Conservation (phyloP, 495 filamentous ascomycete species). For the Penicillium dipodomyicola region DNA sequence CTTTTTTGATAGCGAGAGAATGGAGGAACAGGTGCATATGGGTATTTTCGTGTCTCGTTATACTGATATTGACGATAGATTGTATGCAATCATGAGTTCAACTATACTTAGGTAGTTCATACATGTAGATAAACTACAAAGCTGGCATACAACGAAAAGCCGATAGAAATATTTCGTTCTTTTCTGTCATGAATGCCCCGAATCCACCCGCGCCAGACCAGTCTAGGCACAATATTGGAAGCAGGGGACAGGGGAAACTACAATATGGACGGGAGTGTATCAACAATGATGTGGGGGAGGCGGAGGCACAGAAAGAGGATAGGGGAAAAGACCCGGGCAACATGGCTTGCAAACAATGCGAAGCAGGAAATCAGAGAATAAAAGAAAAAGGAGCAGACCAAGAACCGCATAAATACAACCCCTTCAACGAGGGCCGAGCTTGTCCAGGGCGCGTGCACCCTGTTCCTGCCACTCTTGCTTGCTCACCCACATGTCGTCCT, state of each 20-base stretch:
- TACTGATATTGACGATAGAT: background rate
- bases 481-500: conserved; percentile 97
- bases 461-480: conserved; percentile 97
- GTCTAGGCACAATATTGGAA: conserved; percentile 30
- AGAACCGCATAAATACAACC: conserved; percentile 27
- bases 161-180: conserved; percentile 23
- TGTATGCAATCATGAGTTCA: background rate
- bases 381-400: conserved; percentile 16
- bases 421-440: conserved; percentile 74
- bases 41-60: background rate
- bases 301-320: conserved; percentile 1
- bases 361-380: conserved; percentile 17
- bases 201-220: conserved; percentile 28
- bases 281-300: conserved; percentile 18
- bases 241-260: conserved; percentile 20
- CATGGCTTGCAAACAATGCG: conserved; percentile 29
- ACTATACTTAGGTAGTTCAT: background rate
- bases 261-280: conserved; percentile 26
- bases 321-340: conserved; percentile 10
- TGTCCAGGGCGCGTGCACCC: conserved; percentile 80
- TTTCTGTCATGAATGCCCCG: conserved; percentile 27
- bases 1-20: background rate
- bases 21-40: background rate
- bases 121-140: background rate
- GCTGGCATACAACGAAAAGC: background rate